Evolutionary conservation across 2,329 filamentous ascomycete species (phyloP), one percentile per base, ranked within the genome.

Genomic region (Arthrinium phaeospermum): DNA sequence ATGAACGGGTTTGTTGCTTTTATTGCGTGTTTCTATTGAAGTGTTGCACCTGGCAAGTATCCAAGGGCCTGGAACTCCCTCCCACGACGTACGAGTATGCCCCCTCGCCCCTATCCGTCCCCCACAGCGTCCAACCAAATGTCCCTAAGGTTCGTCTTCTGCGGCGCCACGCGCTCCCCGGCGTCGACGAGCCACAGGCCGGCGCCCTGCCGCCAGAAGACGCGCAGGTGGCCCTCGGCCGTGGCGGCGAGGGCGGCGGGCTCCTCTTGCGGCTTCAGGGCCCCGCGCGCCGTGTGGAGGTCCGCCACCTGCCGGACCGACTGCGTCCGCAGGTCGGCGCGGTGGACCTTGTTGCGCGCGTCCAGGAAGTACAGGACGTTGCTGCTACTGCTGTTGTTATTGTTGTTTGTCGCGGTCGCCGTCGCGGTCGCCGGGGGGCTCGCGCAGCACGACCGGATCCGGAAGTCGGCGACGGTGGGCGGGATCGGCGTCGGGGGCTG

Each of bases 301-400:
- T 71, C 70, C n/a, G 70, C 68, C 45, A 73, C 70, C 27, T 67
- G 67, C 24, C 45, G 67, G 16, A 70, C 7, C 37, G 34, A 71
- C 44, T 67, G 72, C 7, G 67, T 24, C 13, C 68, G 72, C 14
- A 68, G 67, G 46, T 68, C 30, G 30, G 46, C 67, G 22, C 37
- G 27, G 37, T 44, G 30, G 14, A 72, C 41, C 24, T 68, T 71
- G 67, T 68, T 71, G 16, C 70, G 67, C 41, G 69, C 47, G 61
- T 72, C 72, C 4, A 73, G 27, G 30, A 41, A 41, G 37, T 41
- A 41, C 7, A 41, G 37, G 8, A 41, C 2, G 37, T 41, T 41
- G 37, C 37, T 41, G 37, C 37, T 41, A 7, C 10, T 41, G 37
- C 37, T 41, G 37, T 10, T 41, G 37, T 10, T 41, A 1, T 7